A percentile compares a stretch with the other conserved stretches of the same genome.
Conservation (phyloP, 495 filamentous ascomycete species). For the Trichoderma virens region DNA sequence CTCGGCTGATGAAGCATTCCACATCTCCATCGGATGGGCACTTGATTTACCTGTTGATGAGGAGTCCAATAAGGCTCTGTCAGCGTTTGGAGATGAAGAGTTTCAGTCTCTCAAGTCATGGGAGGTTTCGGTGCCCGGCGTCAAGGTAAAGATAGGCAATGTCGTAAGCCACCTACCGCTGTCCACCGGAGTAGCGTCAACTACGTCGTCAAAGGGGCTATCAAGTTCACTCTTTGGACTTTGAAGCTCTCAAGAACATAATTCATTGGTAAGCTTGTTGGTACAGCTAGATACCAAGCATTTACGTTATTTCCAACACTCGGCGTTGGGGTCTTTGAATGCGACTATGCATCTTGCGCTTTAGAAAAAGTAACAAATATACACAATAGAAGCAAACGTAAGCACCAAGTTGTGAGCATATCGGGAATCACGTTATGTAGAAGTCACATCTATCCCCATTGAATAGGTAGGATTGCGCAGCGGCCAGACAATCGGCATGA, state of each 20-base stretch:
- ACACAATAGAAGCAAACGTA: too few relatives aligned
- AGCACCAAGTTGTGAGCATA: too few relatives aligned
- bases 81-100: constrained; percentile 14
- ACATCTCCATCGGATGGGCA: constrained; percentile 77
- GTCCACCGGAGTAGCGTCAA: not conserved
- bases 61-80: constrained; percentile 16
- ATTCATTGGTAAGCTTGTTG: too few relatives aligned
- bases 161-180: constrained; percentile 51
- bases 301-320: too few relatives aligned
- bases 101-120: constrained; percentile 19
- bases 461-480: too few relatives aligned
- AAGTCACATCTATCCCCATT: too few relatives aligned
- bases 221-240: not conserved
- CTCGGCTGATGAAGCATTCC: constrained; percentile 53
- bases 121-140: constrained; percentile 34
- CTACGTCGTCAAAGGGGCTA: not conserved
- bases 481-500: too few relatives aligned
- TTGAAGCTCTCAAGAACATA: not conserved
- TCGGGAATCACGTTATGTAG: too few relatives aligned
- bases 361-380: too few relatives aligned
- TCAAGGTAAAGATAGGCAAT: constrained; percentile 79
- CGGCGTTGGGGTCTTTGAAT: too few relatives aligned
- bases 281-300: too few relatives aligned
- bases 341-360: too few relatives aligned
- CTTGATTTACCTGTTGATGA: constrained; percentile 39